Percentiles rank a stretch among this genome's conserved stretches.
Evolutionary conservation across 257 asterid genomes (phyloP).

Genomic region (Solanum stenotomum): DNA sequence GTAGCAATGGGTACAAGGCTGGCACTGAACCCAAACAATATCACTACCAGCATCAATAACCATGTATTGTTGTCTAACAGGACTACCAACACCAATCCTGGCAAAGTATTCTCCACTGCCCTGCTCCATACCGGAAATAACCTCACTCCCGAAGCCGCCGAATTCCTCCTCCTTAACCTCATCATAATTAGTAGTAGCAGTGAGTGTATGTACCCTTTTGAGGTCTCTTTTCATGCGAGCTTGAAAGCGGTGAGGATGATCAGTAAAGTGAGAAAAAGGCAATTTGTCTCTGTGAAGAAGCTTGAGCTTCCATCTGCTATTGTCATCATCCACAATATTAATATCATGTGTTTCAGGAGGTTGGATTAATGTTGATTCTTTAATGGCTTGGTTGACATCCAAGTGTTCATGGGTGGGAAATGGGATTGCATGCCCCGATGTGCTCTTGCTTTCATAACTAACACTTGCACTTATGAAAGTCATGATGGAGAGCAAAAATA

Average conservation of each 20-base stretch:
- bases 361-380: slow-evolving; percentile 18
- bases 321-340: background rate
- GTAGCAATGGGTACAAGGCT: slow-evolving; percentile 73
- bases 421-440: slow-evolving; percentile 69
- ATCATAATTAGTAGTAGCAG: background rate
- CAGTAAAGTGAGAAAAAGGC: slow-evolving; percentile 34
- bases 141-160: slow-evolving; percentile 46
- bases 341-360: slow-evolving; percentile 1
- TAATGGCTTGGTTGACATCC: slow-evolving; percentile 41
- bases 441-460: slow-evolving; percentile 32
- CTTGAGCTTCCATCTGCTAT: slow-evolving; percentile 24
- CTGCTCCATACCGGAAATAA: slow-evolving; percentile 82
- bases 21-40: slow-evolving; percentile 91
- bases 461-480: background rate
- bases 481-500: background rate
- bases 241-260: slow-evolving; percentile 47
- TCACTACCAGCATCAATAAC: slow-evolving; percentile 89
- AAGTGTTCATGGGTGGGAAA: slow-evolving; percentile 61
- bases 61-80: slow-evolving; percentile 72
- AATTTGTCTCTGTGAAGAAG: slow-evolving; percentile 59
- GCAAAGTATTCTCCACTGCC: slow-evolving; percentile 94
- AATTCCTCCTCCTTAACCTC: slow-evolving; percentile 33
- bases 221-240: slow-evolving; percentile 62
- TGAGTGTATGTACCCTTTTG: slow-evolving; percentile 39
- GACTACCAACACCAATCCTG: slow-evolving; percentile 83